Evolutionary conservation across 495 filamentous ascomycete genomes (phyloP).

Genomic region (Jackrogersella multiformis): DNA sequence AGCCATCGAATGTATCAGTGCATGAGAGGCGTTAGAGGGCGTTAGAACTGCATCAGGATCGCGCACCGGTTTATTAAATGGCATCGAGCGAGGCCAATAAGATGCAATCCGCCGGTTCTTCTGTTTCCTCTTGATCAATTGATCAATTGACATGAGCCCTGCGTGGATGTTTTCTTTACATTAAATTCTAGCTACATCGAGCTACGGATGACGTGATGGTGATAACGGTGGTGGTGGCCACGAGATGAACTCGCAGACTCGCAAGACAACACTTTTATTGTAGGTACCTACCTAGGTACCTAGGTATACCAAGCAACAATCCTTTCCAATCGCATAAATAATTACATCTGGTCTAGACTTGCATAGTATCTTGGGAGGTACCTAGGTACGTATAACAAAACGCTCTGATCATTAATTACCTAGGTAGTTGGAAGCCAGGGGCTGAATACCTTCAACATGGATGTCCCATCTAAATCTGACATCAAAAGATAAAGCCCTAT

Average conservation of each 20-base stretch:
- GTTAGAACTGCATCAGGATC: conserved; percentile 34
- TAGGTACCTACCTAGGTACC: too few relatives aligned
- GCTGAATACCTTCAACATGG: too few relatives aligned
- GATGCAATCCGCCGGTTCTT: conserved; percentile 5
- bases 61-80: conserved; percentile 38
- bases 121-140: conserved; percentile 19
- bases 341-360: background rate
- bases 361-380: too few relatives aligned
- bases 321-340: too few relatives aligned
- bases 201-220: too few relatives aligned
- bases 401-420: background rate
- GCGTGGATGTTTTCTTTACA: background rate
- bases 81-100: conserved; percentile 13
- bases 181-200: too few relatives aligned
- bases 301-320: background rate
- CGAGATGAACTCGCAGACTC: background rate
- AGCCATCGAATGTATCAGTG: conserved; percentile 22
- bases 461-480: too few relatives aligned
- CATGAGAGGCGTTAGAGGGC: conserved; percentile 17
- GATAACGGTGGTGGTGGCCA: background rate
- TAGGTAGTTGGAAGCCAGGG: background rate
- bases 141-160: conserved; percentile 5
- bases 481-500: conserved; percentile 16
- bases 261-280: too few relatives aligned
- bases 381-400: conserved; percentile 10